Evolutionary conservation across 2,329 filamentous ascomycete genomes (phyloP).

Genomic region (Scedosporium dehoogii): DNA sequence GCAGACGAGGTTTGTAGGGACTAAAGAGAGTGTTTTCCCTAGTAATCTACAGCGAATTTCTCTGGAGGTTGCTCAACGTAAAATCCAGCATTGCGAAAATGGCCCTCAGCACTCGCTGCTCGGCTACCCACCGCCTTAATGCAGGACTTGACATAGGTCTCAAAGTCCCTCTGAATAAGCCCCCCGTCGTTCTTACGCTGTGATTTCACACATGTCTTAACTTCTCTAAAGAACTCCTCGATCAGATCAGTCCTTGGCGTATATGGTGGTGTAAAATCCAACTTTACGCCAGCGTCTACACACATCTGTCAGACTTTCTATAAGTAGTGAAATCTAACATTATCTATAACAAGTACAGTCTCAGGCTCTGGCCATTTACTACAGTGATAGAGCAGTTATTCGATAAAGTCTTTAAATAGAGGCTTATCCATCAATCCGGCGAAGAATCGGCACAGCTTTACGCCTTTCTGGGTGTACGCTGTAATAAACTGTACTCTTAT

Average conservation of each 20-base stretch:
- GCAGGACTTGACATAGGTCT: background rate
- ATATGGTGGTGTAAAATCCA: background rate
- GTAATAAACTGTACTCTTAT: slow-evolving; percentile 14
- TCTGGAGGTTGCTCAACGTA: background rate
- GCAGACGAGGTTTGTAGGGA: background rate
- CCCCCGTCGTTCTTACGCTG: background rate
- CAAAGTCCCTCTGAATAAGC: slow-evolving; percentile 1
- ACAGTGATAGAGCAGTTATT: slow-evolving; percentile 21
- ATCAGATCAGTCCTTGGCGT: slow-evolving; percentile 2
- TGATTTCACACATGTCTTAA: background rate
- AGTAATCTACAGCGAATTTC: background rate
- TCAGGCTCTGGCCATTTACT: slow-evolving; percentile 20
- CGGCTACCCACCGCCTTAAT: background rate
- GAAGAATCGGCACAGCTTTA: slow-evolving; percentile 13
- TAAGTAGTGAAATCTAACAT: background rate
- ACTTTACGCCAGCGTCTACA: background rate
- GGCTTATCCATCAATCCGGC: slow-evolving; percentile 9
- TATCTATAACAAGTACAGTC: slow-evolving; percentile 21
- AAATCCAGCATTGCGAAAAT: background rate
- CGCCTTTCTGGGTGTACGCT: slow-evolving; percentile 15
- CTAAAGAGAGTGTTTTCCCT: background rate
- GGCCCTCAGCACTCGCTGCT: background rate
- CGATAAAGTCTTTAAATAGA: slow-evolving; percentile 17
- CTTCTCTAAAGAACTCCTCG: background rate
- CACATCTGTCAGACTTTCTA: background rate